Evolutionary conservation across 2,329 filamentous ascomycete species (phyloP).

Genomic region (Alternaria rosae): DNA sequence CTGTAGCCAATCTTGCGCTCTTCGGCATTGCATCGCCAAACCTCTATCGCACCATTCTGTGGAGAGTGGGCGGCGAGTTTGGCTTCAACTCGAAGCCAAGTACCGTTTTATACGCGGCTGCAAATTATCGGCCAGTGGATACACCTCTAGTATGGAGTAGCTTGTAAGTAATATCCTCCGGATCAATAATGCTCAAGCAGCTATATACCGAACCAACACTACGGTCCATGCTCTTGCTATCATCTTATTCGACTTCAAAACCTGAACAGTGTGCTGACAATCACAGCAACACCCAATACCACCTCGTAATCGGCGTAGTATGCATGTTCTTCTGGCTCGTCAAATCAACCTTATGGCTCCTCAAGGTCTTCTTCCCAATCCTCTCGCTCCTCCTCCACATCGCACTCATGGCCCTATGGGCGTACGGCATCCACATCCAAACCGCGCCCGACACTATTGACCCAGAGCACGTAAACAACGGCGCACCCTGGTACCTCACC

Average conservation of each 20-base stretch:
- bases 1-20: conserved; percentile 71
- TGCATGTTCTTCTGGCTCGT: conserved; percentile 77
- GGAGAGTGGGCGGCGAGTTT: conserved; percentile 74
- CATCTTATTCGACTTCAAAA: background rate
- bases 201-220: background rate
- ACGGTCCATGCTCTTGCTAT: background rate
- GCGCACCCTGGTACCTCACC: conserved; percentile 77
- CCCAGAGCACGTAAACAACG: conserved; percentile 64
- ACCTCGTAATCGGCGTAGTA: conserved; percentile 77
- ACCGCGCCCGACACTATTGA: conserved; percentile 77
- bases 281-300: conserved; percentile 73
- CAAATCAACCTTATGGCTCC: conserved; percentile 73
- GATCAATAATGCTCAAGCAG: background rate
- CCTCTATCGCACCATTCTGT: conserved; percentile 74
- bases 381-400: conserved; percentile 67
- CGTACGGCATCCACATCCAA: conserved; percentile 72
- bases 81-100: conserved; percentile 77
- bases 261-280: conserved; percentile 7
- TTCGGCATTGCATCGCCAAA: conserved; percentile 78
- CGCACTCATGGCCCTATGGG: conserved; percentile 67
- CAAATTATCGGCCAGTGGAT: conserved; percentile 70
- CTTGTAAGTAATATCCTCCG: conserved; percentile 62
- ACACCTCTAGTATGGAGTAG: conserved; percentile 76
- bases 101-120: conserved; percentile 74
- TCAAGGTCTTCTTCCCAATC: conserved; percentile 74